These are phyloP conservation scores for Balamuthia mandrillaris DNA, from an alignment of 208 protist species.

Conservation along the genomic window DNA sequence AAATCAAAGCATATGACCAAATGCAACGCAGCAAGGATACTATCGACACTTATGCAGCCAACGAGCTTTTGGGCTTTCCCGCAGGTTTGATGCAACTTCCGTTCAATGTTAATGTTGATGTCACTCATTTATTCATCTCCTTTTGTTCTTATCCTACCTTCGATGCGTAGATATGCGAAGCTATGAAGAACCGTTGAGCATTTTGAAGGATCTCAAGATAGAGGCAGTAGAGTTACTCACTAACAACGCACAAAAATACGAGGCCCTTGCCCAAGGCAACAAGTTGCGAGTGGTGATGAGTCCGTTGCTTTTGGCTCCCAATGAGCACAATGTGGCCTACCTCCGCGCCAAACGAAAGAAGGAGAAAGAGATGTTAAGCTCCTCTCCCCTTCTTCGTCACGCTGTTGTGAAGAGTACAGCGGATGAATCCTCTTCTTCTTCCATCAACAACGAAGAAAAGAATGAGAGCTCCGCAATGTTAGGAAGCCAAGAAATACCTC, in stretches of 20 bases:
- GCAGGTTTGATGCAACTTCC: too few species aligned
- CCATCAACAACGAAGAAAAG: neutral
- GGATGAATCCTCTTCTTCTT: neutral
- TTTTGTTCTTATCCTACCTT: too few species aligned
- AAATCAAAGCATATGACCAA: constrained; percentile 65
- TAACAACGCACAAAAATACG: constrained; percentile 19
- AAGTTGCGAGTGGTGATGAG: neutral
- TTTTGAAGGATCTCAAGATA: constrained; percentile 7
- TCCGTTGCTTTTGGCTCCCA: constrained; percentile 35
- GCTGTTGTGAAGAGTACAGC: too few species aligned
- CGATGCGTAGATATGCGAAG: constrained; percentile 1
- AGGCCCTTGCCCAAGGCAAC: neutral
- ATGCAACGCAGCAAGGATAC: constrained; percentile 27
- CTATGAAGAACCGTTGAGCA: constrained; percentile 11
- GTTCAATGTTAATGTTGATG: too few species aligned
- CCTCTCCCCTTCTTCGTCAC: neutral
- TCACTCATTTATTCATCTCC: too few species aligned
- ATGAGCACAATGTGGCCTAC: constrained; percentile 36
- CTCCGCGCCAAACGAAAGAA: constrained; percentile 30
- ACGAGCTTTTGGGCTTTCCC: constrained; percentile 28
- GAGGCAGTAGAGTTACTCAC: constrained; percentile 20
- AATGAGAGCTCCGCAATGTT: neutral
- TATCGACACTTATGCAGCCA: neutral
- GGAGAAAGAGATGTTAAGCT: neutral
- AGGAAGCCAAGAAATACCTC: constrained; percentile 5